Conservation (phyloP, 371 early-diverging fungal species). For the Apophysomyces sp. region DNA sequence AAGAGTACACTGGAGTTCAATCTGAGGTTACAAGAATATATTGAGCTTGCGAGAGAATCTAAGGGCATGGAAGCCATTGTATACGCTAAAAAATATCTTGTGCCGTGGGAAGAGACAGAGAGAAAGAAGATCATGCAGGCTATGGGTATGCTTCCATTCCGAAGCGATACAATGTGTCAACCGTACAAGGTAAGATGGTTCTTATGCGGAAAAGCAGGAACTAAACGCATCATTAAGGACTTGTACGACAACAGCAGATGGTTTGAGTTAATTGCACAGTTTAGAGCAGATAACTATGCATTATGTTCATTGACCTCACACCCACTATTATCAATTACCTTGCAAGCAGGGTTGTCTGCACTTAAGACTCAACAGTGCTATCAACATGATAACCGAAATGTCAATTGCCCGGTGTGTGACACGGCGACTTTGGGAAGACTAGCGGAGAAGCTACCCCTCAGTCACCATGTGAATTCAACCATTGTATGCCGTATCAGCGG, state of each 20-base stretch:
- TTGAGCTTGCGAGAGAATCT: slow-evolving; percentile 75
- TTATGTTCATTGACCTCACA: slow-evolving; percentile 82
- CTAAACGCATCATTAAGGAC: slow-evolving; percentile 26
- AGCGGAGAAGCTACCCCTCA: slow-evolving; percentile 80
- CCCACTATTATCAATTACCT: slow-evolving; percentile 79
- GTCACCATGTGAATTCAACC: slow-evolving; percentile 92
- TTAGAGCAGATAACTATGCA: slow-evolving; percentile 81
- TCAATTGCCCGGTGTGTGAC: slow-evolving; percentile 95
- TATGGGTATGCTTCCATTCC: slow-evolving; percentile 85
- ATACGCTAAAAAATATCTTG: slow-evolving; percentile 83
- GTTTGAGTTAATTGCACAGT: slow-evolving; percentile 73
- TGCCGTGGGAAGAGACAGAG: slow-evolving; percentile 72
- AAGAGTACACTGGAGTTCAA: slow-evolving; percentile 94
- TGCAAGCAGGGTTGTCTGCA: slow-evolving; percentile 93
- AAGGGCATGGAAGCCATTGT: slow-evolving; percentile 72
- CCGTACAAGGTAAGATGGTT: slow-evolving; percentile 19
- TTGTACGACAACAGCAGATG: slow-evolving; percentile 81
- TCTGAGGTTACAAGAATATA: slow-evolving; percentile 89
- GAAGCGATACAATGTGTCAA: slow-evolving; percentile 68
- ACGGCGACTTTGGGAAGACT: slow-evolving; percentile 79
- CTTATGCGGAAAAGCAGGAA: neutral
- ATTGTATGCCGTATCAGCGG: slow-evolving; percentile 91
- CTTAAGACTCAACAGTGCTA: slow-evolving; percentile 86
- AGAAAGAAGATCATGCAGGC: slow-evolving; percentile 78
- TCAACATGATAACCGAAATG: slow-evolving; percentile 69